A percentile compares a stretch with the other conserved stretches of the same genome.
Evolutionary conservation across 495 filamentous ascomycete species (phyloP).

Genomic region (Hypomontagnella monticulosa): DNA sequence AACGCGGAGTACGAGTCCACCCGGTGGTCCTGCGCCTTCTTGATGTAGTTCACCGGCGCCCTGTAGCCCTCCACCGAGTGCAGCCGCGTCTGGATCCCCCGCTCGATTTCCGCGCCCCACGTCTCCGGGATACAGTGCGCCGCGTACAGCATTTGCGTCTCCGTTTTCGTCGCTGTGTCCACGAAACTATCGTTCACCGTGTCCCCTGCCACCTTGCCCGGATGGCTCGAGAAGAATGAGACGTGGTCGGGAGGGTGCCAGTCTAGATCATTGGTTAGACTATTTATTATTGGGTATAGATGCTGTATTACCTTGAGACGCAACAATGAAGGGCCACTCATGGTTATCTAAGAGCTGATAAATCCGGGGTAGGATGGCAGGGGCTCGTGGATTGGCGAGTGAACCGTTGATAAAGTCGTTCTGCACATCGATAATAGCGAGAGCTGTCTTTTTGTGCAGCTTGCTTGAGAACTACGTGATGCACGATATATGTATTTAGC

Average conservation of each 20-base stretch:
- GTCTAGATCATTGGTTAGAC: slow-evolving; percentile 21
- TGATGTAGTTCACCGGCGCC: slow-evolving; percentile 44
- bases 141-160: slow-evolving; percentile 42
- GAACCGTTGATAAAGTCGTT: slow-evolving; percentile 50
- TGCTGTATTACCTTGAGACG: slow-evolving; percentile 39
- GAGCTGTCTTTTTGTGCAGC: slow-evolving; percentile 44
- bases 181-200: slow-evolving; percentile 39
- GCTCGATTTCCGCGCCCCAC: slow-evolving; percentile 44
- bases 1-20: slow-evolving; percentile 47
- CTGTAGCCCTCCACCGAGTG: slow-evolving; percentile 42
- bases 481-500: too few relatives aligned
- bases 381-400: slow-evolving; percentile 39
- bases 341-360: slow-evolving; percentile 46
- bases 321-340: slow-evolving; percentile 47
- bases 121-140: slow-evolving; percentile 46
- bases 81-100: slow-evolving; percentile 37
- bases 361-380: slow-evolving; percentile 43
- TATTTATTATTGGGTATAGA: neutral
- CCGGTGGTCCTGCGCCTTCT: slow-evolving; percentile 48
- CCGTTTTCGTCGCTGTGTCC: slow-evolving; percentile 33
- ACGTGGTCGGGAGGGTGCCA: slow-evolving; percentile 44
- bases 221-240: slow-evolving; percentile 41
- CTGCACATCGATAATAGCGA: slow-evolving; percentile 46
- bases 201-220: slow-evolving; percentile 26
- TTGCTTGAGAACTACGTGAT: slow-evolving; percentile 28